Evolutionary conservation across 805 yeast genomes (phyloP).

Genomic region (Ogataea henricii): DNA sequence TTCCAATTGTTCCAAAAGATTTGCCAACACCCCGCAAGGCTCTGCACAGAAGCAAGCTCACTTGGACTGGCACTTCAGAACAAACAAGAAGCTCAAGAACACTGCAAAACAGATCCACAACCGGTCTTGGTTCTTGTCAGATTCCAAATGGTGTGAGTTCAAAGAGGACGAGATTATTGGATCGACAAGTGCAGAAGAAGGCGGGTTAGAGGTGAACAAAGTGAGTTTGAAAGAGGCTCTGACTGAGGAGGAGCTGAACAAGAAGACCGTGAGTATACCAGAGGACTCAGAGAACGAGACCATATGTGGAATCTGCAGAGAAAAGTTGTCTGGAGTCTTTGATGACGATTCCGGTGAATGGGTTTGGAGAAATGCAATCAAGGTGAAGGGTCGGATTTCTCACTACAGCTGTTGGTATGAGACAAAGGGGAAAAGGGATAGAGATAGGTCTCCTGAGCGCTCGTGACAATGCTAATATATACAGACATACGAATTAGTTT

Average conservation of each 20-base stretch:
- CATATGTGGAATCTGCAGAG: constrained; percentile 73
- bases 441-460: constrained; percentile 37
- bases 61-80: constrained; percentile 95
- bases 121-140: constrained; percentile 80
- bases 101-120: constrained; percentile 60
- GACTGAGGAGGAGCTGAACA: constrained; percentile 37
- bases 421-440: constrained; percentile 36
- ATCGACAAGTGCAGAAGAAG: constrained; percentile 25
- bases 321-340: constrained; percentile 61
- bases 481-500: neutral
- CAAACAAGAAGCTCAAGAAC: constrained; percentile 69
- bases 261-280: constrained; percentile 66
- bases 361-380: constrained; percentile 74
- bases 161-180: constrained; percentile 66
- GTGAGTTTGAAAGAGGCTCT: constrained; percentile 21
- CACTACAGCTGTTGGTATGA: constrained; percentile 75
- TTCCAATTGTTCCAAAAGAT: constrained; percentile 86
- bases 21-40: constrained; percentile 61
- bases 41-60: constrained; percentile 59
- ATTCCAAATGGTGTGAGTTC: constrained; percentile 70
- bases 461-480: too few species aligned
- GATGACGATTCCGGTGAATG: constrained; percentile 78
- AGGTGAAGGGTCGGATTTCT: constrained; percentile 46
- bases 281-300: constrained; percentile 58
- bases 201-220: constrained; percentile 23